phyloP scores from a whole-genome alignment of 1,139 yeast species.

The Torulaspora pretoriensis region DNA sequence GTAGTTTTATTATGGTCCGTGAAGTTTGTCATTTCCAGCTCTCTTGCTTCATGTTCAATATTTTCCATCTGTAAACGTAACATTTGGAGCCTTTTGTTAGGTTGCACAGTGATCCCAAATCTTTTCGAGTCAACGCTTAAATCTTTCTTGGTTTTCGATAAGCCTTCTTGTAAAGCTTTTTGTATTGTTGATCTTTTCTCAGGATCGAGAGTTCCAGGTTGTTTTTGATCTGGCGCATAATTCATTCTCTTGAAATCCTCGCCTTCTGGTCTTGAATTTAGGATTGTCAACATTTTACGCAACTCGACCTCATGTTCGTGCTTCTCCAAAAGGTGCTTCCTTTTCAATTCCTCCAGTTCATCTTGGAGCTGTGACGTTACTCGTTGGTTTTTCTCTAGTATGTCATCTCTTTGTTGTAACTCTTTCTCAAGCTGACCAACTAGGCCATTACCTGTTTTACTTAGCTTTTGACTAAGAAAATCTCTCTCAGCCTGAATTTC shows the following conservation, averaged over 20 bases:
- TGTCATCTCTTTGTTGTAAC: conserved; percentile 66
- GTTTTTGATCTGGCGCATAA: conserved; percentile 1
- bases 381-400: conserved; percentile 62
- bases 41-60: conserved; percentile 78
- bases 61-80: conserved; percentile 83
- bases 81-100: conserved; percentile 69
- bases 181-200: conserved; percentile 34
- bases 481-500: conserved; percentile 85
- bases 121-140: conserved; percentile 35
- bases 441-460: conserved; percentile 81
- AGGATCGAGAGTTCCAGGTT: conserved; percentile 20
- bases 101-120: conserved; percentile 50
- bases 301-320: conserved; percentile 86
- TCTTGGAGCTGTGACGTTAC: conserved; percentile 58
- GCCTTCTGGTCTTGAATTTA: conserved; percentile 38
- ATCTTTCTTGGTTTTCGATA: conserved; percentile 29
- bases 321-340: conserved; percentile 66
- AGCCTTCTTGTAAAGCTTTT: conserved; percentile 42
- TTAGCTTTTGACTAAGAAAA: conserved; percentile 64
- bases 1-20: conserved; percentile 39
- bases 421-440: conserved; percentile 68
- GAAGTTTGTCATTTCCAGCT: conserved; percentile 81
- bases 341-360: conserved; percentile 69
- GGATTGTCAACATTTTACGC: conserved; percentile 74
- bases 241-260: conserved; percentile 21